Conservation (phyloP, 1,284 basidiomycete species). For the Cryptococcus sp. region DNA sequence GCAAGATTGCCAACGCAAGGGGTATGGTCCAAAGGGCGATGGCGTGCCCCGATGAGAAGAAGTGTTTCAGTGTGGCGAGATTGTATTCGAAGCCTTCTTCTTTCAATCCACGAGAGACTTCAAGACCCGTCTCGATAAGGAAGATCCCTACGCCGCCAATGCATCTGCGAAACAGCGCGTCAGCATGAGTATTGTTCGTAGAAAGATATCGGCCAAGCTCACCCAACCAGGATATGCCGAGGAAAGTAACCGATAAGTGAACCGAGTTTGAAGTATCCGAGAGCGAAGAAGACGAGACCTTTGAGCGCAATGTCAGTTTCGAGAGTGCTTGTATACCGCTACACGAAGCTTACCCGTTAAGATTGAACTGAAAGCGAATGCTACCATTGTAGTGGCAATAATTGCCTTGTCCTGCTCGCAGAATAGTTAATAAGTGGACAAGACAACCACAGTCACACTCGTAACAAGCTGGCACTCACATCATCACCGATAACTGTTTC, state of each 20-base stretch:
- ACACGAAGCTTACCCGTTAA: conserved; percentile 67
- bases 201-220: conserved; percentile 22
- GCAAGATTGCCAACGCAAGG: conserved; percentile 70
- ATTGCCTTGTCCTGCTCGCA: conserved; percentile 60
- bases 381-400: conserved; percentile 85
- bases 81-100: conserved; percentile 78
- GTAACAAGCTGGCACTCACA: conserved; percentile 27
- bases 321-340: conserved; percentile 19
- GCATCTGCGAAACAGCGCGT: conserved; percentile 61
- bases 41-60: conserved; percentile 64
- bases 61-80: conserved; percentile 60
- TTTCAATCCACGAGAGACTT: conserved; percentile 77
- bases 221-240: conserved; percentile 90
- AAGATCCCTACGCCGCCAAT: conserved; percentile 97
- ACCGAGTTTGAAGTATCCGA: conserved; percentile 83
- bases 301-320: background rate
- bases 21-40: conserved; percentile 75
- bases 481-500: conserved; percentile 71
- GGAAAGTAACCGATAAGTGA: conserved; percentile 94
- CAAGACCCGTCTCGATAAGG: conserved; percentile 81
- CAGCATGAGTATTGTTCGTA: background rate
- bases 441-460: background rate
- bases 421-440: background rate
- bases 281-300: conserved; percentile 79
- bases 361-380: conserved; percentile 86